Conservation (phyloP, 1,284 basidiomycete genomes). For the Porodaedalea pini region DNA sequence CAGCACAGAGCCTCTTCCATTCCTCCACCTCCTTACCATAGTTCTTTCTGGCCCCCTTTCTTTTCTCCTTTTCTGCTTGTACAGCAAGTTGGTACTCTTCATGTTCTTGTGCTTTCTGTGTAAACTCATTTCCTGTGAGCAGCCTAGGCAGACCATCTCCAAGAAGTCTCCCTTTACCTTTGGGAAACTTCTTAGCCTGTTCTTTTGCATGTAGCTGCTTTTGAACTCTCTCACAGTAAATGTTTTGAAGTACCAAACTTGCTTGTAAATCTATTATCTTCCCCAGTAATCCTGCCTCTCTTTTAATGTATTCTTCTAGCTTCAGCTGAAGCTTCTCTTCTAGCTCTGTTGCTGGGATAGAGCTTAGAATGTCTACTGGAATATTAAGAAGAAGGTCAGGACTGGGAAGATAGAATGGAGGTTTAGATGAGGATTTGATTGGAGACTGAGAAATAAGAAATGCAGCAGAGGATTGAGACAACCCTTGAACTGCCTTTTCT, state of each 20-base stretch:
- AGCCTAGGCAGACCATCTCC: conserved; percentile 1
- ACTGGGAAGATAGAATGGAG: not conserved
- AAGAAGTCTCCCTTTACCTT: conserved; percentile 3
- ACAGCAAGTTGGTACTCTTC: not conserved
- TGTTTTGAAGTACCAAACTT: conserved; percentile 2
- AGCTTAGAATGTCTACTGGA: not conserved
- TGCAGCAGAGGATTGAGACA: not conserved
- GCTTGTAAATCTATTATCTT: not conserved
- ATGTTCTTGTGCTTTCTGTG: not conserved
- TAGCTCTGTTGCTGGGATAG: not conserved
- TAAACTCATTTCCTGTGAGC: conserved; percentile 7
- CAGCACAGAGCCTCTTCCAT: not conserved
- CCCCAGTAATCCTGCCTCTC: not conserved
- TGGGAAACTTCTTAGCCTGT: not conserved
- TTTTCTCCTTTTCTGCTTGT: not conserved
- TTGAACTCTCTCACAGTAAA: conserved; percentile 2
- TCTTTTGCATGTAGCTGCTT: not conserved
- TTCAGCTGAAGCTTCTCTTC: not conserved
- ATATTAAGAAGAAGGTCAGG: not conserved
- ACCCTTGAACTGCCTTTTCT: not conserved
- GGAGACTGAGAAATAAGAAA: not conserved
- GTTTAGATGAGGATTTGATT: not conserved
- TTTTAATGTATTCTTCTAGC: not conserved
- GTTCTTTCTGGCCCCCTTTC: not conserved
- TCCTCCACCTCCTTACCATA: not conserved